Percentiles rank a stretch among this genome's conserved stretches.
Conservation (phyloP, 2,329 filamentous ascomycete genomes). For the Cercospora brassicicola region DNA sequence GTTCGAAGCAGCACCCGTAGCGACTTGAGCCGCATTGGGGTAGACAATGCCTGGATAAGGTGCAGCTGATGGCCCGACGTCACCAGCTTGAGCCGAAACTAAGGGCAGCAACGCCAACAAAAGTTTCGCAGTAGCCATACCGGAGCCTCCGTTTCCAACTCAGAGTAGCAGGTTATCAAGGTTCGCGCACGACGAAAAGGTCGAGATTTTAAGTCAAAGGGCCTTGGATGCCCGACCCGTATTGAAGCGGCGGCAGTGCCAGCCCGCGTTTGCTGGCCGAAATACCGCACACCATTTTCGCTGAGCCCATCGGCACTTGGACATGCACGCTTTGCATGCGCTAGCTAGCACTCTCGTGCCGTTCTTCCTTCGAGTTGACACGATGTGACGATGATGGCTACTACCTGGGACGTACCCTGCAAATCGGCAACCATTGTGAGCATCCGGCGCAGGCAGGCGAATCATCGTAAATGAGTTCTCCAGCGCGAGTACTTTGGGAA, state of each 20-base stretch:
- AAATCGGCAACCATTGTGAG: background rate
- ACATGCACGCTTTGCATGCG: background rate
- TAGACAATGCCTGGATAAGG: background rate
- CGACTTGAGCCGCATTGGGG: background rate
- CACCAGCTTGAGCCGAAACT: background rate
- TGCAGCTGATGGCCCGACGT: background rate
- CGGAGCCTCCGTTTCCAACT: background rate
- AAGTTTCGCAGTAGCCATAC: background rate
- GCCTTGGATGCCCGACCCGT: background rate
- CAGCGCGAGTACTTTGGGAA: background rate
- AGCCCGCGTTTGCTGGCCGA: background rate
- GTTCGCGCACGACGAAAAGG: background rate
- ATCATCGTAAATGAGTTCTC: background rate
- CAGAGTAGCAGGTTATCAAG: background rate
- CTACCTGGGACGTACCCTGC: background rate
- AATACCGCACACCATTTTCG: background rate
- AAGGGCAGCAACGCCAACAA: constrained; percentile 3
- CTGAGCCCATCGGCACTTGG: background rate
- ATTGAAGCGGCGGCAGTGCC: background rate
- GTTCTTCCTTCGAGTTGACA: background rate
- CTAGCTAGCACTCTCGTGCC: background rate
- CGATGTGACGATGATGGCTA: background rate
- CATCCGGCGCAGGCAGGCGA: background rate
- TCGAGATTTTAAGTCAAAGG: background rate
- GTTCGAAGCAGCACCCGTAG: background rate